Percentiles rank a stretch among this genome's conserved stretches.
phyloP scores from a whole-genome alignment of 225 moss, liverwort and hornwort species.

The Marchantia paleacea region DNA sequence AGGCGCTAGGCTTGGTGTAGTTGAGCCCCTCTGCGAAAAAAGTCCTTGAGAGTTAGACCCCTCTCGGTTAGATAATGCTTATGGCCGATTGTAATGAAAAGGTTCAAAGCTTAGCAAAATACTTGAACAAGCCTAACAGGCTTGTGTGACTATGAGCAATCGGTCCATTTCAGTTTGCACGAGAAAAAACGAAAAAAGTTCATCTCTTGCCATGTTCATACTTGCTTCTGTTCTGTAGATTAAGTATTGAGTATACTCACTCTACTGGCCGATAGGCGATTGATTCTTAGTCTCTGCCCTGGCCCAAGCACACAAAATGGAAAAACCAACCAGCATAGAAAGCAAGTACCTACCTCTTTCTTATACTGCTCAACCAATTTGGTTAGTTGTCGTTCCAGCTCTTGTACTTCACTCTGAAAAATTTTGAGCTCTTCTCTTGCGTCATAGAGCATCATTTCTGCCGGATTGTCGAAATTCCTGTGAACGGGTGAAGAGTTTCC shows the following conservation, averaged over 20 bases:
- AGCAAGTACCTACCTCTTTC: constrained; percentile 21
- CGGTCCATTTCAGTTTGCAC: neutral
- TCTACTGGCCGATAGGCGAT: no score
- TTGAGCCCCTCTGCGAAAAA: constrained; percentile 5
- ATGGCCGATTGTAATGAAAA: neutral
- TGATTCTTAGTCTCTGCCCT: no score
- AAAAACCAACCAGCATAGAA: neutral
- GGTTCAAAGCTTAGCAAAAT: neutral
- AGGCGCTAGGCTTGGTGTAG: neutral
- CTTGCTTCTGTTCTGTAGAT: no score
- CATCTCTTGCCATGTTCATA: neutral
- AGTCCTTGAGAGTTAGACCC: neutral
- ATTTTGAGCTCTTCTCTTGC: constrained; percentile 30
- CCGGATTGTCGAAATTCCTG: constrained; percentile 20
- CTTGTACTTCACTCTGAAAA: constrained; percentile 30
- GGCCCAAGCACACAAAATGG: neutral
- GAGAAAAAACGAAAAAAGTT: neutral
- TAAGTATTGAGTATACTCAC: no score
- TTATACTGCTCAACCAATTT: constrained; percentile 27
- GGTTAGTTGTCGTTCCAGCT: constrained; percentile 28
- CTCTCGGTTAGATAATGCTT: neutral
- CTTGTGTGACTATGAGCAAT: neutral
- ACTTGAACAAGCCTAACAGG: neutral
- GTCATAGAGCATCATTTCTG: constrained; percentile 34
- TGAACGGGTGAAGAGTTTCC: neutral